Conservation (phyloP, 2,329 filamentous ascomycete species). For the Phialocephala subalpina region DNA sequence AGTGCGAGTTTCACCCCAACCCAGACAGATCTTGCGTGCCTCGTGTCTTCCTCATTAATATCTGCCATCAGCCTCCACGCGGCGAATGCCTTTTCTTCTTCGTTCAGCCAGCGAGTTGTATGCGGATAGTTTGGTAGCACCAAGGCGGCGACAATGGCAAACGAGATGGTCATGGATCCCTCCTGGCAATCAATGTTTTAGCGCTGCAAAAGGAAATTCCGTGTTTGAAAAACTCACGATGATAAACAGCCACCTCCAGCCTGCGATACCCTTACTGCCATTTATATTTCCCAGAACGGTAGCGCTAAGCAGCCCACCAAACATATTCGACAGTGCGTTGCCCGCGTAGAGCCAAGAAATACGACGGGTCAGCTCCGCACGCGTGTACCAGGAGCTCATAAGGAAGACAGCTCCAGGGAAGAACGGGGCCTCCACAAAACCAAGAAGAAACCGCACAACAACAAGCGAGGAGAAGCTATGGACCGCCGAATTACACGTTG, state of each 20-base stretch:
- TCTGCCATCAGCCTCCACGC: not conserved
- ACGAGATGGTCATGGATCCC: not conserved
- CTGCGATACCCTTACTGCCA: not conserved
- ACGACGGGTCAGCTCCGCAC: not conserved
- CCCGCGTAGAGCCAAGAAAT: not conserved
- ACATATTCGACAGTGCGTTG: not conserved
- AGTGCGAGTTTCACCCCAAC: not conserved
- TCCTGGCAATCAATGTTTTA: too few species aligned
- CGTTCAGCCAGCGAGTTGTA: not conserved
- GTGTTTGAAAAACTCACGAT: too few species aligned
- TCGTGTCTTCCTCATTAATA: not conserved
- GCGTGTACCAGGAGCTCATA: slow-evolving; percentile 5
- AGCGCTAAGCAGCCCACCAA: slow-evolving; percentile 3
- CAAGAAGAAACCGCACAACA: not conserved
- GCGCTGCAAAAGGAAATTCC: too few species aligned
- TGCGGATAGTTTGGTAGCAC: slow-evolving; percentile 2
- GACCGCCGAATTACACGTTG: not conserved
- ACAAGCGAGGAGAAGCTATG: not conserved
- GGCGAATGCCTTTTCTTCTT: not conserved
- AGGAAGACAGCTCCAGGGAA: slow-evolving; percentile 10
- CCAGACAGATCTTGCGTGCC: not conserved
- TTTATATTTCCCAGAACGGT: not conserved
- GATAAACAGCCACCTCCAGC: slow-evolving; percentile 9
- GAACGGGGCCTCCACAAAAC: slow-evolving; percentile 3
- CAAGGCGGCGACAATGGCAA: not conserved